These are phyloP conservation scores for Cronartium ribicola DNA, from an alignment of 1,284 basidiomycete genomes.

Conservation along the genomic window DNA sequence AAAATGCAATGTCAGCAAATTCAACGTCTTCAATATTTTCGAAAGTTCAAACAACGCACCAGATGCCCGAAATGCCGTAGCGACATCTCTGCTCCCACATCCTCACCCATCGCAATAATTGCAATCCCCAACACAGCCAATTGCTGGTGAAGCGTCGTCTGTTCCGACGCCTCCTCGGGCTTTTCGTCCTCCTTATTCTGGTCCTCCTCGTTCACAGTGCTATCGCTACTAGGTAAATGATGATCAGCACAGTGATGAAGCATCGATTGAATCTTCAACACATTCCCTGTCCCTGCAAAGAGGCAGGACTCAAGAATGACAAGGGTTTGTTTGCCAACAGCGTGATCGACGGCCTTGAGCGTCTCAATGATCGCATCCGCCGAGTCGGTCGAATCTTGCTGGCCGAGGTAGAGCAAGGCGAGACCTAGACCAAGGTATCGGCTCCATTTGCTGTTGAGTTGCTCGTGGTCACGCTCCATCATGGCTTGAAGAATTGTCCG, in stretches of 20 bases:
- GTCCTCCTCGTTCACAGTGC: slow-evolving; percentile 42
- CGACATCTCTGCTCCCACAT: slow-evolving; percentile 95
- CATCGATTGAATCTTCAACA: slow-evolving; percentile 87
- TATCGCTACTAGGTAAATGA: slow-evolving; percentile 42
- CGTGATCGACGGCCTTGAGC: slow-evolving; percentile 89
- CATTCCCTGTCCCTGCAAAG: slow-evolving; percentile 92
- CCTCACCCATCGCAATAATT: slow-evolving; percentile 95
- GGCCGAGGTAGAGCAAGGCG: slow-evolving; percentile 75
- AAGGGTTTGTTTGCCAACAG: slow-evolving; percentile 82
- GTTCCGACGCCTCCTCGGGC: slow-evolving; percentile 59
- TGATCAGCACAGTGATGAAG: slow-evolving; percentile 92
- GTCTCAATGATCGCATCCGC: slow-evolving; percentile 94
- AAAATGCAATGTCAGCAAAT: neutral
- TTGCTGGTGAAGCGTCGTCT: slow-evolving; percentile 81
- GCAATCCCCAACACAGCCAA: slow-evolving; percentile 93
- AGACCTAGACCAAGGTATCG: slow-evolving; percentile 85
- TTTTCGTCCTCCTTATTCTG: slow-evolving; percentile 46
- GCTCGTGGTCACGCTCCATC: slow-evolving; percentile 77
- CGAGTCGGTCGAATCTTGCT: slow-evolving; percentile 64
- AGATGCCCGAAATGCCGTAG: slow-evolving; percentile 89
- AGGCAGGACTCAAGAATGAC: slow-evolving; percentile 91
- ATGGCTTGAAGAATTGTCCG: slow-evolving; percentile 84
- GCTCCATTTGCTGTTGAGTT: slow-evolving; percentile 85
- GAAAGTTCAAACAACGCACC: slow-evolving; percentile 18
- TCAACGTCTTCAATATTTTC: neutral